Evolutionary conservation across 352 stramenopile species (phyloP), one percentile per base, ranked within the genome.

Genomic region (Globisporangium acanthophoron): DNA sequence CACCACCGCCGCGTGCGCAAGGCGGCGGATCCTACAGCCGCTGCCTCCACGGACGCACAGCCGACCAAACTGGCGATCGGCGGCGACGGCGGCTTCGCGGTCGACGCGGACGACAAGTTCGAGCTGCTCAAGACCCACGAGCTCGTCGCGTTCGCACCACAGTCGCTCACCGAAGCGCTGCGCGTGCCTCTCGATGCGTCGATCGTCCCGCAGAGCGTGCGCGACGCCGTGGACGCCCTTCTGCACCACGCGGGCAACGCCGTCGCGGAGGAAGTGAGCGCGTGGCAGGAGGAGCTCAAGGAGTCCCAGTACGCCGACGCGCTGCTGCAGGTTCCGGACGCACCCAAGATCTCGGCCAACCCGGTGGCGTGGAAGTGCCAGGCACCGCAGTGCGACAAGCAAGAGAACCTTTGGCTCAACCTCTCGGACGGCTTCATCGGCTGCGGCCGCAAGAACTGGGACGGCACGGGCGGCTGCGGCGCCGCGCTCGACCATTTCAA

Each of bases 341-440:
- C 84, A 12, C 72, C 80, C 0, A 76, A 80, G 44, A 82, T 95
- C 52, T 77, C 82, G 46, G 87, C 84, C 0, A 90, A 89, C 58
- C 81, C 84, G 3, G 41, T 73, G 41, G 66, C 67, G 4, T 95
- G 86, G 76, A 92, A 88, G 54, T 97, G 90, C 65, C 74, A 89
- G 62, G 98, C 95, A 59, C 79, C 96, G 46, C 81, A 97, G 51
- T 98, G 85, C 66, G 97, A 97, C 48, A 96, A 97, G 66, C 95
- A 87, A 13, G 92, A 99, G 58, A 99, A 99, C 76, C 67, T 99
- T 37, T 99, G 97, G 98, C 71, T 99, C 24, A 99, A 99, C 72
- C 76, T 99, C 11, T 98, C 88, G 35, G 84, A 94, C 61, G 86
- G 86, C 12, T 93, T 77, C 67, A 90, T 95, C 67, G 86, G 86